phyloP scores from a whole-genome alignment of 495 filamentous ascomycete genomes.

The Trypethelium eluteriae region DNA sequence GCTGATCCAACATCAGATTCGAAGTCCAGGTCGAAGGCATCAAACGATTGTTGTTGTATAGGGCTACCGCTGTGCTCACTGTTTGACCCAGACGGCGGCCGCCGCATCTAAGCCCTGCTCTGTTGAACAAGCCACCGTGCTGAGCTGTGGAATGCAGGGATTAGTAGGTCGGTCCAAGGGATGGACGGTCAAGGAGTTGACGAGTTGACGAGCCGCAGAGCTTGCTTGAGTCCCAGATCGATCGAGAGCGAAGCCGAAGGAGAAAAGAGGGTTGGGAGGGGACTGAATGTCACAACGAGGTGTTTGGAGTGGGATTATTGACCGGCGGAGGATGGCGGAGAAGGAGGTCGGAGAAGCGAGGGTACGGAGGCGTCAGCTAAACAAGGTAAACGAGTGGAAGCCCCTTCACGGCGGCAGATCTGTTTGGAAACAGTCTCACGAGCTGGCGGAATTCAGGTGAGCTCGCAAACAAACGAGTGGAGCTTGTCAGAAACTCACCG shows the following conservation, averaged over 20 bases:
- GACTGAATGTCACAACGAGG: not conserved
- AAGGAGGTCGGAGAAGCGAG: not conserved
- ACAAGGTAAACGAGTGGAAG: not conserved
- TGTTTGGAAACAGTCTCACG: conserved; percentile 1
- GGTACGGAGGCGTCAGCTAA: not conserved
- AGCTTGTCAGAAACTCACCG: not conserved
- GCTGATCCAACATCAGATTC: conserved; percentile 3
- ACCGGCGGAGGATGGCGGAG: not conserved
- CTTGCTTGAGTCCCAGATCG: not conserved
- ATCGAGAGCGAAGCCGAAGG: not conserved
- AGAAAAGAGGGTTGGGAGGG: not conserved
- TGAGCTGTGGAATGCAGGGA: not conserved
- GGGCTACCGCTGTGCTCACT: conserved; percentile 20
- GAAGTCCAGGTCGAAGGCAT: conserved; percentile 12
- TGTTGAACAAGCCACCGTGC: not conserved
- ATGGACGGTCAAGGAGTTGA: not conserved
- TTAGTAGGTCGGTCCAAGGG: not conserved
- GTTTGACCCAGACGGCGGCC: conserved; percentile 21
- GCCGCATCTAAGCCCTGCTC: conserved; percentile 22
- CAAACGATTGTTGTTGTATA: not conserved
- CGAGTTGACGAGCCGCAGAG: not conserved
- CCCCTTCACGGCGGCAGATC: not conserved
- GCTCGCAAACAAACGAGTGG: not conserved
- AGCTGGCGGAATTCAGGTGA: not conserved
- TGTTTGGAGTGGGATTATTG: not conserved